These are phyloP conservation scores for Viridothelium virens DNA, from an alignment of 495 filamentous ascomycete species.

Conservation along the genomic window DNA sequence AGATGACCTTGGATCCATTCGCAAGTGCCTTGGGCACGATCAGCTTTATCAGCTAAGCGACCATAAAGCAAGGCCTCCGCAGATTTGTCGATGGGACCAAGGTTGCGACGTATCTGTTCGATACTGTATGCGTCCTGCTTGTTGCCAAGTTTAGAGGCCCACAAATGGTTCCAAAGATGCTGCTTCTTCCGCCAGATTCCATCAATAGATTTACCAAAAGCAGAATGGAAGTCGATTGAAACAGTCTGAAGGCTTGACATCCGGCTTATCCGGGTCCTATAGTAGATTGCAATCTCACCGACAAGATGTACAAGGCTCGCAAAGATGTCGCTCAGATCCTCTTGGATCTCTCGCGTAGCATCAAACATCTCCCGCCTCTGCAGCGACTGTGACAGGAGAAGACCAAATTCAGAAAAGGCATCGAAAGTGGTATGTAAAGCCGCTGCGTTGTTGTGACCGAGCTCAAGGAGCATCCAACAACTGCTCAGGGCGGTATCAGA, in stretches of 20 bases:
- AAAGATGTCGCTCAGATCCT: not conserved
- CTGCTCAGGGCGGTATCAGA: not conserved
- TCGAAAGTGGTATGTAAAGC: not conserved
- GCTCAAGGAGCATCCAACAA: constrained; percentile 1
- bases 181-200: constrained; percentile 7
- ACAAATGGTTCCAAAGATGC: not conserved
- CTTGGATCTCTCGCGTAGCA: constrained; percentile 4
- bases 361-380: not conserved
- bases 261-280: not conserved
- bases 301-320: not conserved
- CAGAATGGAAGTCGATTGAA: not conserved
- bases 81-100: not conserved
- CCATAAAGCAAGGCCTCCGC: not conserved
- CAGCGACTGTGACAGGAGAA: not conserved
- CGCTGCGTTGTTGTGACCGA: constrained; percentile 5
- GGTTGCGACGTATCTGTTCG: not conserved
- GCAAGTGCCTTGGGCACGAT: constrained; percentile 2
- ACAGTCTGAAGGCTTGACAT: not conserved
- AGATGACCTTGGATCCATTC: constrained; percentile 3
- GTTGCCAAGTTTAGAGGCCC: not conserved
- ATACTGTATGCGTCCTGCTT: constrained; percentile 4
- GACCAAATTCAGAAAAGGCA: not conserved
- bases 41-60: not conserved
- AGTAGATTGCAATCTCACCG: constrained; percentile 1
- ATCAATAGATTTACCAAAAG: not conserved